Conservation (phyloP, 2,329 filamentous ascomycete genomes). For the Thelonectria blattea region DNA sequence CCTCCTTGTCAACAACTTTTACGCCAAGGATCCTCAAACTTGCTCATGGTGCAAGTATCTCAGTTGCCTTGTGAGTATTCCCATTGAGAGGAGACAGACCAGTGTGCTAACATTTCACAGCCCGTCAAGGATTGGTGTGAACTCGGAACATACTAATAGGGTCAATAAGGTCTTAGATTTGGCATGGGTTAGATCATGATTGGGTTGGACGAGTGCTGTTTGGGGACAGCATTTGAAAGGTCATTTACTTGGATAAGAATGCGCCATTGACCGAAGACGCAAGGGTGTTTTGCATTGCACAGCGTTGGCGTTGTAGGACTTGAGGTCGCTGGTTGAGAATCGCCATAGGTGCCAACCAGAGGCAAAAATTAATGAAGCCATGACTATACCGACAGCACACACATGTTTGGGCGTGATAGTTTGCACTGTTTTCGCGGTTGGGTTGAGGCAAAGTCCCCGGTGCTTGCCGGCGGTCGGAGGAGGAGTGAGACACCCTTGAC, state of each 20-base stretch:
- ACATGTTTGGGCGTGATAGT: conserved; percentile 3
- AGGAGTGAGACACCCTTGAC: background rate
- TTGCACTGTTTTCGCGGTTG: background rate
- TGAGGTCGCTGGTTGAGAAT: conserved; percentile 19
- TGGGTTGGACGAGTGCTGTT: background rate
- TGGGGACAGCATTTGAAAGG: conserved; percentile 5
- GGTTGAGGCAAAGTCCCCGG: background rate
- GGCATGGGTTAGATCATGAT: conserved; percentile 5
- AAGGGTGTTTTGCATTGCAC: conserved; percentile 35
- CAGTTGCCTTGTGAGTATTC: conserved; percentile 80
- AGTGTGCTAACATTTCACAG: conserved; percentile 46
- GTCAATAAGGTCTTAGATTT: background rate
- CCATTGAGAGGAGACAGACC: background rate
- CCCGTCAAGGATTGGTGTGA: conserved; percentile 73
- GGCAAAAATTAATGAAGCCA: conserved; percentile 23
- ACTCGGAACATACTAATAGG: conserved; percentile 45
- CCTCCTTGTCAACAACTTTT: conserved; percentile 89
- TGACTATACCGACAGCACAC: conserved; percentile 20
- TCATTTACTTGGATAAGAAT: conserved; percentile 21
- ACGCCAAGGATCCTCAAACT: conserved; percentile 67
- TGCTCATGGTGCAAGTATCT: conserved; percentile 96
- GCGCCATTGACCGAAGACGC: conserved; percentile 15
- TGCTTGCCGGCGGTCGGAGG: background rate
- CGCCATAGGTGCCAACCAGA: conserved; percentile 12
- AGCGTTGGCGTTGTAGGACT: conserved; percentile 44